Evolutionary conservation across 371 early-diverging fungal species (phyloP).

Genomic region (Rhizopus sp.): DNA sequence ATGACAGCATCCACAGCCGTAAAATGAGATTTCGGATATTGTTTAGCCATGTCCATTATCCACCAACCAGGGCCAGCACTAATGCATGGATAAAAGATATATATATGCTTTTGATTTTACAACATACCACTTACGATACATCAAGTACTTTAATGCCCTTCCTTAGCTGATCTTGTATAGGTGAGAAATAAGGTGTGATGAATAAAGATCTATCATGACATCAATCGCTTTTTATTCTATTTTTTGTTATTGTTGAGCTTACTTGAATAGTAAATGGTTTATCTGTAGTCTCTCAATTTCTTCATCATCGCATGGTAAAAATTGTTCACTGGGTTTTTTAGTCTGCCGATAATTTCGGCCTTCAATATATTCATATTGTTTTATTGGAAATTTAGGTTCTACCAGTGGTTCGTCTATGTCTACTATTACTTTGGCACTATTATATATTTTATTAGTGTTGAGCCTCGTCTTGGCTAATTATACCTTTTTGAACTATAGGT

Average conservation of each 20-base stretch:
- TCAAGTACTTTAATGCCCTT: slow-evolving; percentile 30
- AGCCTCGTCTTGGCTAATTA: neutral
- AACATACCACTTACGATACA: slow-evolving; percentile 22
- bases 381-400: slow-evolving; percentile 40
- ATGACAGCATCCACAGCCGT: slow-evolving; percentile 39
- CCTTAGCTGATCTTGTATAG: slow-evolving; percentile 22
- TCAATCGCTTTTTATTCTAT: neutral
- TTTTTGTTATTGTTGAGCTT: slow-evolving; percentile 2
- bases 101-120: neutral
- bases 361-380: slow-evolving; percentile 34
- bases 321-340: slow-evolving; percentile 18
- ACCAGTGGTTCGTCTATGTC: neutral
- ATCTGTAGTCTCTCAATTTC: slow-evolving; percentile 46
- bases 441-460: neutral
- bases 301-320: slow-evolving; percentile 51
- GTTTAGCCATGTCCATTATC: slow-evolving; percentile 39
- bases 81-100: neutral
- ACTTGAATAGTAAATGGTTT: slow-evolving; percentile 36
- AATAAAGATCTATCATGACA: slow-evolving; percentile 18
- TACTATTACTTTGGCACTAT: neutral
- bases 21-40: slow-evolving; percentile 44
- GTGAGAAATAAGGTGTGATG: slow-evolving; percentile 20
- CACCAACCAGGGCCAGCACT: slow-evolving; percentile 44
- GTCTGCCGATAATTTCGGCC: slow-evolving; percentile 34
- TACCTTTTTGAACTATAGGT: slow-evolving; percentile 4